Evolutionary conservation across 306 rosid genomes (phyloP).

Genomic region (Echinosophora koreensis): DNA sequence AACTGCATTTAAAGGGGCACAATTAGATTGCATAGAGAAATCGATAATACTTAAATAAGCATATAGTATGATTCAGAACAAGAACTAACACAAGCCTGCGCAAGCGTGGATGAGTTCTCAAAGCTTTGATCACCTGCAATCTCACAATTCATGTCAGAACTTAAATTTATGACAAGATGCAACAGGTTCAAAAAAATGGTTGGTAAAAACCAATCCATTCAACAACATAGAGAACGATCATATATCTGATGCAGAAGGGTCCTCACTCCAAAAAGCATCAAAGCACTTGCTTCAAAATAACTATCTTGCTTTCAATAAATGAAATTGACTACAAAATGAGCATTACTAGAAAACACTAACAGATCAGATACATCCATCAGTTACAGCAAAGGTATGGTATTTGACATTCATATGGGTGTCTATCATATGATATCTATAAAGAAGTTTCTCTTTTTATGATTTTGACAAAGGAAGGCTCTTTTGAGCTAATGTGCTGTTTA

Average conservation of each 20-base stretch:
- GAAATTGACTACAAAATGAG: neutral
- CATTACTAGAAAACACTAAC: neutral
- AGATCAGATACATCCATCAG: neutral
- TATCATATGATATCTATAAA: neutral
- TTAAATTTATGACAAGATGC: conserved; percentile 15
- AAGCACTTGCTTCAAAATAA: neutral
- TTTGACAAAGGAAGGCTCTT: neutral
- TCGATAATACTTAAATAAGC: conserved; percentile 4
- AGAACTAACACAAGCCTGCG: conserved; percentile 90
- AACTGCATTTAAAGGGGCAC: conserved; percentile 63
- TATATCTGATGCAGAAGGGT: neutral
- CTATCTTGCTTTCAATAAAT: neutral
- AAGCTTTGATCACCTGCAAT: conserved; percentile 85
- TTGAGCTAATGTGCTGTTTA: neutral
- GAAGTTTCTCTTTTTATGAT: neutral
- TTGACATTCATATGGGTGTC: neutral
- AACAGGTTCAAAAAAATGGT: neutral
- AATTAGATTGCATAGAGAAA: conserved; percentile 43
- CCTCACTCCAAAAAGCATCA: neutral
- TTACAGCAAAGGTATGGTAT: neutral
- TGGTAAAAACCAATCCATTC: neutral
- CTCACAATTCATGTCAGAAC: conserved; percentile 42
- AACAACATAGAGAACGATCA: conserved; percentile 11
- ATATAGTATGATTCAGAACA: conserved; percentile 21
- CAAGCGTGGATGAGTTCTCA: conserved; percentile 80